These are phyloP conservation scores for Helianthus annuus DNA, from an alignment of 129 eudicot genomes.

Conservation along the genomic window DNA sequence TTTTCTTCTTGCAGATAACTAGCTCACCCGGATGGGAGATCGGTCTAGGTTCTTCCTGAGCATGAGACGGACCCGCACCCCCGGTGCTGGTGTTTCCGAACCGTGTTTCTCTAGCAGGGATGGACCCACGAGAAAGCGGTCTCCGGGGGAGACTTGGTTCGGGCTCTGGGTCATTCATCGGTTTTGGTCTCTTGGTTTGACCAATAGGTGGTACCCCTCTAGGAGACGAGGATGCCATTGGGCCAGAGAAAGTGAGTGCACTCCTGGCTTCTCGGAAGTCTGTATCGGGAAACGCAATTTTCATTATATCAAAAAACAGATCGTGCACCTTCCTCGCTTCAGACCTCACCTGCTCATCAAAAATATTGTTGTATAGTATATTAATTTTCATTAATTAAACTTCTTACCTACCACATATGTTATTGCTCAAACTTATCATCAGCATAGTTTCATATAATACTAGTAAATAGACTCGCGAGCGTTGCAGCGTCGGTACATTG, in stretches of 20 bases:
- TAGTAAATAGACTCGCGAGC: no score
- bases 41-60: conserved; percentile 47
- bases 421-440: background rate
- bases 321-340: conserved; percentile 96
- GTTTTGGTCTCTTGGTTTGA: conserved; percentile 59
- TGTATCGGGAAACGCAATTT: conserved; percentile 61
- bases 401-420: background rate
- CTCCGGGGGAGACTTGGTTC: conserved; percentile 54
- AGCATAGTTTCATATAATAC: no score
- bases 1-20: conserved; percentile 88
- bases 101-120: conserved; percentile 58
- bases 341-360: conserved; percentile 67
- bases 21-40: conserved; percentile 85
- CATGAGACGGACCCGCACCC: conserved; percentile 18
- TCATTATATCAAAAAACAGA: conserved; percentile 85
- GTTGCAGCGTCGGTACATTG: no score
- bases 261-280: conserved; percentile 87
- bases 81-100: conserved; percentile 49
- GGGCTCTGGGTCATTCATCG: conserved; percentile 42
- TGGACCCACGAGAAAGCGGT: conserved; percentile 51
- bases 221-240: conserved; percentile 55
- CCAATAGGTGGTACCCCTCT: conserved; percentile 37
- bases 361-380: background rate
- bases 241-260: conserved; percentile 65
- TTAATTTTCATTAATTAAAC: background rate